Evolutionary conservation across 768 basidiomycete species (phyloP), one percentile per base, ranked within the genome.

Genomic region (Thelephora aurantiotincta): DNA sequence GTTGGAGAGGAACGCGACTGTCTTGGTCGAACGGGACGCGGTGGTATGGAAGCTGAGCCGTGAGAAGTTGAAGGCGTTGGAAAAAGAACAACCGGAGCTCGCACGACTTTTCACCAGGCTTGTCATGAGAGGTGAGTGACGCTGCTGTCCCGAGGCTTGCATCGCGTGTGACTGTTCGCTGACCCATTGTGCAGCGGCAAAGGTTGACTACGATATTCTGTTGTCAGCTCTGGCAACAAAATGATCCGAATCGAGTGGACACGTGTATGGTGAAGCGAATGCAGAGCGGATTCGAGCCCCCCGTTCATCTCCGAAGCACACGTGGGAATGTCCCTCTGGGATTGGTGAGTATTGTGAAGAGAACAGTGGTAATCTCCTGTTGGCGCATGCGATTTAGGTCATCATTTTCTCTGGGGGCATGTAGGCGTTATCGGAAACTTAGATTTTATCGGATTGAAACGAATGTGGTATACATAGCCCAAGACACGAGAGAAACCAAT

Each of bases 1-100:
- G 18, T 69, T 82, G 16, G 71, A 78, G 14, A 71, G 94, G 43
- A 98, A 96, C 58, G 84, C 92, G 20, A 87, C 82, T 3, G 88
- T 88, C 33, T 68, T 81, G 0, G 88, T 84, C 2, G 94, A 97
- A 62, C 70, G 78, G 4, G 71, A 78, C 6, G 80, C 77, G 6
- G 74, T 82, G 12, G 53, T 98, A 45, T 99, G 94, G 94, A 82
- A 74, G 63, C 63, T 98, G 41, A 77, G 75, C 50, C 65, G 59
- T 2, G 69, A 71, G 45, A 72, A 69, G 43, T 63, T 96, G 57
- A 68, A 69, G 35, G 57, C 63, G 52, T 58, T 99, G 54, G 83
- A 90, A 59, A 60, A 58, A 30, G 86, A 88, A 43, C 64, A 78
- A 46, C 81, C 88, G 0, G 70, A 70, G 44, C 57, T 86, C 45